Base-by-base conservation (phyloP, 208 protist genomes). In the Crithidia brevicula region DNA sequence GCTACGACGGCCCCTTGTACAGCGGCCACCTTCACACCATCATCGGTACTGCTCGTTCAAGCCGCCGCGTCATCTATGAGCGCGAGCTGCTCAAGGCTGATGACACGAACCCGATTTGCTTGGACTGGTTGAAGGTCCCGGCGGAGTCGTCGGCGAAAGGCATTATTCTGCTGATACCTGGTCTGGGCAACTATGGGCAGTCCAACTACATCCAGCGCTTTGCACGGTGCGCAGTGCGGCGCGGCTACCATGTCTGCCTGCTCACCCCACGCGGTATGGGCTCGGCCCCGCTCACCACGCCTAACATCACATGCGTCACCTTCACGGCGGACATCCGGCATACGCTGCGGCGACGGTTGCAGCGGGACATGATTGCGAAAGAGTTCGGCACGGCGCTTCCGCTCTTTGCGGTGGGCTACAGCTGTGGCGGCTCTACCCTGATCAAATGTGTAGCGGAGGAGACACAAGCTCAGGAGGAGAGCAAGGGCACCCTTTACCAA, bases 1-100 rank as follows among this genome's bases (percentile, higher is more conserved):
- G 61, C 46, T 92, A 89, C 75, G 36, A 56, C 22, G 83, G 65
- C 25, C 86, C 86, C 6, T 65, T 92, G 62, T 92, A 92, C 72
- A 78, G 42, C 45, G 81, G 81, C 3, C 81, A 88, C 69, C 59
- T 92, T 20, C 74, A 87, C 60, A 92, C 86, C 33, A 59, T 92
- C 30, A 67, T 92, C 23, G 77, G 66, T 9, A 57, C 36, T 3
- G 49, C 70, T 16, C 77, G 81, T 18, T 56, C 57, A 22, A 25
- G 20, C 18, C 38, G 36, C 52, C 73, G 73, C 30, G 79, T 88
- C n/a, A 13, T 23, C 5, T 92, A 89, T 63, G 52, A 61, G 66
- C 79, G 86, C 18, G 81, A 88, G 76, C 43, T 73, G 43, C 36
- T 87, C 11, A 34, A 20, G 16, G 77, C 81, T 1, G 62, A 68